phyloP scores from a whole-genome alignment of 352 stramenopile species.

The Thalassiosira hispida region DNA sequence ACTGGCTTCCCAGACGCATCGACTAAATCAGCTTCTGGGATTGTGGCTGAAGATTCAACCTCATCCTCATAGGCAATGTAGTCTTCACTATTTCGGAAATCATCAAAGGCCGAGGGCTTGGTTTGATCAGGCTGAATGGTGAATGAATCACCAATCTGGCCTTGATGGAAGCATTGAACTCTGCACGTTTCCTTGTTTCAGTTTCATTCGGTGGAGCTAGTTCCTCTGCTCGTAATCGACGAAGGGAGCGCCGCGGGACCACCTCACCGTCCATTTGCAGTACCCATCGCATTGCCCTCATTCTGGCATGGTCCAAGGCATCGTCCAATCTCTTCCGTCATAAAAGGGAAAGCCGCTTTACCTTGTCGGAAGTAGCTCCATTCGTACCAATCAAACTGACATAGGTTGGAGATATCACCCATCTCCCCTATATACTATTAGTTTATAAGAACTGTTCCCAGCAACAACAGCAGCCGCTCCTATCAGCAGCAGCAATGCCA shows the following conservation, averaged over 20 bases:
- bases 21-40: constrained; percentile 12
- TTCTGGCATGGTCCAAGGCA: constrained; percentile 33
- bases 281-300: constrained; percentile 45
- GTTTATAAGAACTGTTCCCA: no score
- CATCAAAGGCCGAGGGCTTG: background rate
- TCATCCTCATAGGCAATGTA: constrained; percentile 13
- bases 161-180: constrained; percentile 29
- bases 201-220: background rate
- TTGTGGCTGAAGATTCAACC: background rate
- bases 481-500: no score
- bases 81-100: background rate
- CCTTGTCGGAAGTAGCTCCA: constrained; percentile 24
- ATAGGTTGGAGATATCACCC: constrained; percentile 46
- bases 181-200: constrained; percentile 24
- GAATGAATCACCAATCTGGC: constrained; percentile 32
- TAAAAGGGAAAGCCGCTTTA: background rate
- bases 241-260: constrained; percentile 23
- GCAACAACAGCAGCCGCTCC: no score
- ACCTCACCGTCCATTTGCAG: constrained; percentile 46
- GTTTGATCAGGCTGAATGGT: background rate
- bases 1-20: constrained; percentile 19
- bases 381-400: constrained; percentile 34
- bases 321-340: constrained; percentile 1
- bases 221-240: constrained; percentile 18
- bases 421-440: no score